phyloP scores from a whole-genome alignment of 148 eudicot species.

The Chenopodium berlandieri region DNA sequence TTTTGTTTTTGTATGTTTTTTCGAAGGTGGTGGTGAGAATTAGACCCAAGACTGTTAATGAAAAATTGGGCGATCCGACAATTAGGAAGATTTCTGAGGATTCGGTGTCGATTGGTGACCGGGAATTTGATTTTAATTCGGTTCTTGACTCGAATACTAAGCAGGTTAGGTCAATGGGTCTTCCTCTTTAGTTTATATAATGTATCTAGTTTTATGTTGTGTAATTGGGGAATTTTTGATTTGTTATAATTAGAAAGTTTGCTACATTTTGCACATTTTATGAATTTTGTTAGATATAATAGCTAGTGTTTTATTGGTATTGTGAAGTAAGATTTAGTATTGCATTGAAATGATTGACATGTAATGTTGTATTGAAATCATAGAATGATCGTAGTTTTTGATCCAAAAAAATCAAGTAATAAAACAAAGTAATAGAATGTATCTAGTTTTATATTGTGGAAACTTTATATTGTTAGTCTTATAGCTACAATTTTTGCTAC shows the following conservation, averaged over 20 bases:
- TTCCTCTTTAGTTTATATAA: neutral
- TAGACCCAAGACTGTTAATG: slow-evolving; percentile 55
- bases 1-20: slow-evolving; percentile 7
- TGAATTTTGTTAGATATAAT: neutral
- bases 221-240: neutral
- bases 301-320: neutral
- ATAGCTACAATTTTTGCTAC: too few relatives aligned
- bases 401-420: neutral
- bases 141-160: slow-evolving; percentile 64
- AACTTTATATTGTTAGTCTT: too few relatives aligned
- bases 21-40: slow-evolving; percentile 69
- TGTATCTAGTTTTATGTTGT: neutral
- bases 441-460: too few relatives aligned
- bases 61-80: slow-evolving; percentile 45
- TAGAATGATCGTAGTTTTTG: neutral
- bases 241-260: neutral
- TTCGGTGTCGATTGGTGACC: slow-evolving; percentile 54
- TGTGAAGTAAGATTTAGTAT: neutral
- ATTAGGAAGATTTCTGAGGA: slow-evolving; percentile 55
- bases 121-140: slow-evolving; percentile 63
- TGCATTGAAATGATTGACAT: neutral
- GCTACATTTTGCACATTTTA: neutral
- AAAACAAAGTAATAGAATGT: too few relatives aligned
- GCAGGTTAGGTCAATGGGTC: slow-evolving; percentile 58
- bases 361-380: neutral